phyloP scores from a whole-genome alignment of 129 eudicot genomes.

The Arctium lappa region DNA sequence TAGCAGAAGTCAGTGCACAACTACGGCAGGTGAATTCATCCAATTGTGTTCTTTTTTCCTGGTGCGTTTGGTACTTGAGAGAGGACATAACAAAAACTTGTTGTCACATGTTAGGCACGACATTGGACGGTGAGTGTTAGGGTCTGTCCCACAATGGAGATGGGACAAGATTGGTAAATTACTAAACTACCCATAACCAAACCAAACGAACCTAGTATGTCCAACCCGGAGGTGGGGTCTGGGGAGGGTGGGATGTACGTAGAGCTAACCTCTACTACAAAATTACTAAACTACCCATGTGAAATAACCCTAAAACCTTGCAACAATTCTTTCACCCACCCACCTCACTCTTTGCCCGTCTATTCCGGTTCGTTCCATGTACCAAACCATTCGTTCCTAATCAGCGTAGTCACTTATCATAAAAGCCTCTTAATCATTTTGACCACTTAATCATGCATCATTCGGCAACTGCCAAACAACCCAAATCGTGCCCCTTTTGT shows the following conservation, averaged over 20 bases:
- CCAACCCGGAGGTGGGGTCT: not conserved
- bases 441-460: too few species aligned
- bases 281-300: not conserved
- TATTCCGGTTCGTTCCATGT: too few species aligned
- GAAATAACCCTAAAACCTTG: not conserved
- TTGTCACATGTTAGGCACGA: not conserved
- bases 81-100: not conserved
- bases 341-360: too few species aligned
- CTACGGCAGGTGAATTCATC: slow-evolving; percentile 65
- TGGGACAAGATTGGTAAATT: not conserved
- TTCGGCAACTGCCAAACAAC: too few species aligned
- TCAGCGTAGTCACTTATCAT: not conserved
- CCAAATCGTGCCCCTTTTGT: not conserved
- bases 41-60: not conserved
- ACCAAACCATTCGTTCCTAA: too few species aligned
- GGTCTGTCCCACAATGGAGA: not conserved
- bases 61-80: not conserved
- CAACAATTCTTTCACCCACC: not conserved
- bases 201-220: not conserved
- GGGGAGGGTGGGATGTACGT: not conserved
- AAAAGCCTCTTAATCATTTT: too few species aligned
- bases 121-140: too few species aligned
- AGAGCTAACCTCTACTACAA: not conserved
- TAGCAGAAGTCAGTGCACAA: slow-evolving; percentile 95
- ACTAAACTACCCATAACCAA: not conserved